Conservation (phyloP, 2,329 filamentous ascomycete species). For the Alternaria sp. region DNA sequence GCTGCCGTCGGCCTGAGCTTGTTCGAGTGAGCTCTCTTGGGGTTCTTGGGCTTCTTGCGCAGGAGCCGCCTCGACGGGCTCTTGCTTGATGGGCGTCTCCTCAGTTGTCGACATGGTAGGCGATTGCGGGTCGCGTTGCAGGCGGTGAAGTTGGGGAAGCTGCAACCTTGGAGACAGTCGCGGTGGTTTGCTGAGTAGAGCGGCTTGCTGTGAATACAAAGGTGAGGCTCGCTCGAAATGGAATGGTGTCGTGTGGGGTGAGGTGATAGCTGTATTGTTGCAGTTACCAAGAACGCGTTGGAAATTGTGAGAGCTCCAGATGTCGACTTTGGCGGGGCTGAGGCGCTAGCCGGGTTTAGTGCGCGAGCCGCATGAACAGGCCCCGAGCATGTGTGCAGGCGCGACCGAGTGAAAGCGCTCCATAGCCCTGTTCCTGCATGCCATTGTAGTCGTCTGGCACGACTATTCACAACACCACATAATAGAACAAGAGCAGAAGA, state of each 20-base stretch:
- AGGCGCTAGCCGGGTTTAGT: conserved; percentile 38
- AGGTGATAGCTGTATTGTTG: not conserved
- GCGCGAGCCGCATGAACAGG: conserved; percentile 33
- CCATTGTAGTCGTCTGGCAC: not conserved
- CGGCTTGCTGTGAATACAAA: not conserved
- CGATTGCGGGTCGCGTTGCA: conserved; percentile 7
- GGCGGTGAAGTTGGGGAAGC: conserved; percentile 4
- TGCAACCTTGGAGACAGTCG: not conserved
- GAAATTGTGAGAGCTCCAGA: conserved; percentile 33
- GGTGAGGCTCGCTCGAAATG: not conserved
- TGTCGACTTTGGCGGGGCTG: conserved; percentile 33
- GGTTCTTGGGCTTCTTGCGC: not conserved
- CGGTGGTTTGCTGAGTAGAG: not conserved
- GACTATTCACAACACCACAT: not conserved
- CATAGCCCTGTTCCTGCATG: conserved; percentile 8
- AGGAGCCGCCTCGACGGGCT: conserved; percentile 22
- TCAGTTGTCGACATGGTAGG: conserved; percentile 25
- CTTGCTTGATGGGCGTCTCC: conserved; percentile 21
- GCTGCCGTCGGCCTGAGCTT: conserved; percentile 58
- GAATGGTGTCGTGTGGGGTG: not conserved
- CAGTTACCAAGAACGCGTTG: conserved; percentile 8
- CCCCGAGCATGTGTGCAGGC: conserved; percentile 6
- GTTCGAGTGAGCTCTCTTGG: conserved; percentile 18
- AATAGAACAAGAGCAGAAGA: not conserved
- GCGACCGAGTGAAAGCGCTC: conserved; percentile 22